Evolutionary conservation across 2,329 filamentous ascomycete genomes (phyloP), one percentile per base, ranked within the genome.

Genomic region (Talaromyces sp.): DNA sequence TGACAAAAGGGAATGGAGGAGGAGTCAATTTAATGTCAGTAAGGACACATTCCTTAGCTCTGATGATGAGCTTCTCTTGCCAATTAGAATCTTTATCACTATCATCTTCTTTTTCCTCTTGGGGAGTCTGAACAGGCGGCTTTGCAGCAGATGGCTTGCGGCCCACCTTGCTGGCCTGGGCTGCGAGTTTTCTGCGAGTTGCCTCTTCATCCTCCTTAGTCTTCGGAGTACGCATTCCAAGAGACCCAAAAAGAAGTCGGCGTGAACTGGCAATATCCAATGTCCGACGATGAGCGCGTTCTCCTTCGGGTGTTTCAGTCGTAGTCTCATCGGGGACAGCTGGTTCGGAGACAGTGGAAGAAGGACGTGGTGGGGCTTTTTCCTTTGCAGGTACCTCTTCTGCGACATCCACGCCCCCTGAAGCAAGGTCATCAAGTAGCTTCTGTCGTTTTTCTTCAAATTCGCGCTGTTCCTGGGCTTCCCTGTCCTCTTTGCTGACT

Each of bases 1-100:
- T 91, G 14, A 89, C 79, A 70, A 97, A 97, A 0, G 92, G 92
- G 65, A 95, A 97, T 0, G 92, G 90, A 0, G 93, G 92, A 30
- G 89, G 82, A 48, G 83, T 88, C 41, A 96, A 77, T 29, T 82
- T 75, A 35, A 90, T 75, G 4, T 80, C 82, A 27, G 89, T 82
- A n/a, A 89, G 81, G 56, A 86, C 84, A 71, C 92, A 97, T 70
- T 97, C 93, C 1, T 95, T 89, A 19, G 90, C 92, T 20, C 83
- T 82, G 55, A 96, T 85, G 10, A 77, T 81, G 54, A 97, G 86
- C 60, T 86, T 90, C 4, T 83, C 76, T 60, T 84, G 84, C 92
- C 92, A 97, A 19, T 83, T 80, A 27, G 88, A 80, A 0, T 81
- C 74, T 40, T 84, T 79, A 40, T 82, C 75, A 24, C 75, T 70